These are phyloP conservation scores for Fusarium stilboides DNA, from an alignment of 2,329 filamentous ascomycete genomes.

Conservation along the genomic window DNA sequence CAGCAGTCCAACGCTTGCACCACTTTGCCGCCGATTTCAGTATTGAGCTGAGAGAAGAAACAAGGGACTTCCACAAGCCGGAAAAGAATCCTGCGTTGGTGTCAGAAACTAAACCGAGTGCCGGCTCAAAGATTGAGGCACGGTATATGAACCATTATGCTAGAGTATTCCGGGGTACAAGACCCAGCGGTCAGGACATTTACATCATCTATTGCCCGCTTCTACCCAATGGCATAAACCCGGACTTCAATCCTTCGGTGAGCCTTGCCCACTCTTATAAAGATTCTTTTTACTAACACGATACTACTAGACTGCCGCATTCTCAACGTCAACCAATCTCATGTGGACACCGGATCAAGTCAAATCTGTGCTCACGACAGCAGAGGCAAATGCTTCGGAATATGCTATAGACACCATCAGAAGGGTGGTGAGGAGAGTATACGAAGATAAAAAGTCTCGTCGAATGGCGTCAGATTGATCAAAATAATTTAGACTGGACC, in stretches of 20 bases:
- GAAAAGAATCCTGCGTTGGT: rapidly evolving
- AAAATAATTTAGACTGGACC: no score
- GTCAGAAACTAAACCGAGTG: rapidly evolving
- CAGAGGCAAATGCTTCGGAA: conserved; percentile 24
- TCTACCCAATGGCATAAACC: conserved; percentile 26
- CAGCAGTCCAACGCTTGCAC: conserved; percentile 37
- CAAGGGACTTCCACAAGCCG: not conserved
- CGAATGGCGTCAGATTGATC: no score
- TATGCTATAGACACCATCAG: conserved; percentile 38
- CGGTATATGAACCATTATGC: conserved; percentile 25
- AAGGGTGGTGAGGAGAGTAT: conserved; percentile 30
- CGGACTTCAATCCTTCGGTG: conserved; percentile 35
- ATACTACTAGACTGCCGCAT: conserved; percentile 18
- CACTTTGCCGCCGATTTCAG: conserved; percentile 43
- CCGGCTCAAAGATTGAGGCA: not conserved
- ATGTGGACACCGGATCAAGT: conserved; percentile 45
- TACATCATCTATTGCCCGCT: conserved; percentile 44
- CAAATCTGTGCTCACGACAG: conserved; percentile 14
- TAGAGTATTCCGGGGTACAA: conserved; percentile 31
- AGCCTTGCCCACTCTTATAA: rapidly evolving
- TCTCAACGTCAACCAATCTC: conserved; percentile 46
- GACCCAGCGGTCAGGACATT: conserved; percentile 16
- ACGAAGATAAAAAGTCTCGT: conserved; percentile 20
- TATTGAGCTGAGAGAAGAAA: conserved; percentile 26
- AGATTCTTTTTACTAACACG: not conserved